These are phyloP conservation scores for Cutaneotrichosporon spelunceum DNA, from an alignment of 1,284 basidiomycete genomes.

Conservation along the genomic window DNA sequence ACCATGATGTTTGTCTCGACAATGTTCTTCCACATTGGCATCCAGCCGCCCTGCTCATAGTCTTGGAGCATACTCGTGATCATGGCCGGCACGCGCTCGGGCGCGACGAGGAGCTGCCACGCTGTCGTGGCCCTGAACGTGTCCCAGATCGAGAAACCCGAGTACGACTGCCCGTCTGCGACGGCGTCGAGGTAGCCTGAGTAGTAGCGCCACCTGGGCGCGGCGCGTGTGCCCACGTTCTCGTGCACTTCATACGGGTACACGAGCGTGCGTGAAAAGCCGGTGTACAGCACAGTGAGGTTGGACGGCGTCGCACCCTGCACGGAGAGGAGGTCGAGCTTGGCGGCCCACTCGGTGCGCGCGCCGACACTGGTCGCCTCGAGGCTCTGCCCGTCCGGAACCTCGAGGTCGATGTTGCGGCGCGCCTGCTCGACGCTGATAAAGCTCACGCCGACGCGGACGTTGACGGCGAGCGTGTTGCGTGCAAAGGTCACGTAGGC, in stretches of 20 bases:
- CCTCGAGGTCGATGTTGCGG: conserved; percentile 58
- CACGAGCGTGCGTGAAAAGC: conserved; percentile 51
- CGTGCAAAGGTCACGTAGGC: conserved; percentile 60
- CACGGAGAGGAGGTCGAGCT: conserved; percentile 63
- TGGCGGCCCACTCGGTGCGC: conserved; percentile 67
- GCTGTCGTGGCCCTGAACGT: conserved; percentile 75
- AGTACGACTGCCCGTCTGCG: conserved; percentile 66
- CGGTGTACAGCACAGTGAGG: conserved; percentile 36
- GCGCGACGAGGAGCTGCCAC: conserved; percentile 70
- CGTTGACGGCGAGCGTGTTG: conserved; percentile 55
- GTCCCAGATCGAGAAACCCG: conserved; percentile 82
- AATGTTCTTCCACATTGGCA: conserved; percentile 89
- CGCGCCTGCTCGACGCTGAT: conserved; percentile 72
- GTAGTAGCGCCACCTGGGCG: conserved; percentile 60
- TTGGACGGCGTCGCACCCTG: conserved; percentile 54
- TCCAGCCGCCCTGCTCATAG: conserved; percentile 70
- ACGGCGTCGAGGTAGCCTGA: conserved; percentile 56
- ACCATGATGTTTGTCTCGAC: conserved; percentile 61
- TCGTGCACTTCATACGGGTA: conserved; percentile 78
- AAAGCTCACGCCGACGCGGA: conserved; percentile 72
- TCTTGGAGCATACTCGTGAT: conserved; percentile 76
- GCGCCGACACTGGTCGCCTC: conserved; percentile 63
- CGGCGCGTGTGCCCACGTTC: conserved; percentile 35
- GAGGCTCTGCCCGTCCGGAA: conserved; percentile 54
- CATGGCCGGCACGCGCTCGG: conserved; percentile 71